Percentiles rank a stretch among this genome's conserved stretches.
These are phyloP conservation scores for Mucor mucedo DNA, from an alignment of 371 early-diverging fungal species.

Conservation along the genomic window DNA sequence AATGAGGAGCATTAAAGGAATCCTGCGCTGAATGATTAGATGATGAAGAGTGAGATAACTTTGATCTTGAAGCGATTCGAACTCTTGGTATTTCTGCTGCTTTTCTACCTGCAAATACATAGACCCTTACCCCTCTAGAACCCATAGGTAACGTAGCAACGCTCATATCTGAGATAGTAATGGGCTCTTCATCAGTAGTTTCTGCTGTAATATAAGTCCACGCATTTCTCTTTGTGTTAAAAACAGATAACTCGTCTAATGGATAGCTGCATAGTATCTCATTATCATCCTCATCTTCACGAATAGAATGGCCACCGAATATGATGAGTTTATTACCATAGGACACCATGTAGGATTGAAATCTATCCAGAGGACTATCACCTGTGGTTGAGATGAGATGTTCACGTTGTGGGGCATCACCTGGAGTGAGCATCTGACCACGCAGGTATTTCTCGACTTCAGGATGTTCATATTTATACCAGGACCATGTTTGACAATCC, in stretches of 20 bases:
- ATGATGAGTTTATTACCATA: slow-evolving; percentile 30
- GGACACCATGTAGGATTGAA: slow-evolving; percentile 33
- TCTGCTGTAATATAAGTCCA: slow-evolving; percentile 21
- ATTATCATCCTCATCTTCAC: slow-evolving; percentile 36
- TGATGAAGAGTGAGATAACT: background rate
- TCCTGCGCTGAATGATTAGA: slow-evolving; percentile 2
- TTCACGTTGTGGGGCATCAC: slow-evolving; percentile 1
- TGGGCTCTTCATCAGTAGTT: background rate
- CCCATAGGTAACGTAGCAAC: slow-evolving; percentile 7
- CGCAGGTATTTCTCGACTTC: slow-evolving; percentile 33
- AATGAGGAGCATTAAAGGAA: background rate
- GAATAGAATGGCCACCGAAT: slow-evolving; percentile 41
- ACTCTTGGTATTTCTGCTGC: slow-evolving; percentile 15
- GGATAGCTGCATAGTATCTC: slow-evolving; percentile 31
- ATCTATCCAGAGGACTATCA: slow-evolving; percentile 35
- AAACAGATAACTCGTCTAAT: slow-evolving; percentile 26
- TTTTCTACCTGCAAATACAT: slow-evolving; percentile 25
- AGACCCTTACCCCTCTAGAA: slow-evolving; percentile 11
- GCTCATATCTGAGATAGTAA: slow-evolving; percentile 31
- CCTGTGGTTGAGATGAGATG: slow-evolving; percentile 33
- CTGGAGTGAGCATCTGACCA: background rate
- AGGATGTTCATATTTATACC: slow-evolving; percentile 45
- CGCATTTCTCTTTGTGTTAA: slow-evolving; percentile 15
- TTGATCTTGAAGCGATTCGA: background rate
- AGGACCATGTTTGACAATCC: slow-evolving; percentile 33